Evolutionary conservation across 331 rosid species (phyloP), one percentile per base, ranked within the genome.

Genomic region (Ulmus americana): DNA sequence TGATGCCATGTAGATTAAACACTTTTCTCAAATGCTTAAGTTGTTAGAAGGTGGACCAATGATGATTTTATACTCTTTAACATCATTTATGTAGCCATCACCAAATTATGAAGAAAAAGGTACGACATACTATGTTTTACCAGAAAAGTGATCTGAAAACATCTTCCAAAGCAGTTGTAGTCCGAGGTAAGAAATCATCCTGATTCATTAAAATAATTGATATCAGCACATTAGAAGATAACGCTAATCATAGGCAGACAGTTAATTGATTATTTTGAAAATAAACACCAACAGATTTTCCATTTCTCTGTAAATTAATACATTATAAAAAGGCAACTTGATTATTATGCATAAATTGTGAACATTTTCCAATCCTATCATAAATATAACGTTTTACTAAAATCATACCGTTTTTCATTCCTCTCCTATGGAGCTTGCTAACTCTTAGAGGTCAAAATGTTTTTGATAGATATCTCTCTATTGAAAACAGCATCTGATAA

Each of bases 141-240:
- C 96, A 92, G 74, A 88, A 69, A 78, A 88, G 81, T 45, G 85
- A 84, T 70, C 83, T 92, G 89, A 70, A 92, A 67, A 86, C 76
- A 41, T 61, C 77, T 67, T 87, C 86, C 64, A 85, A 65, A 58
- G 95, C 87, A 12, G 94, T 81, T 7, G 91, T 80, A 65, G 94
- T 85, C 72, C 97, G 86, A 8, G 97, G 96, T 79, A 88, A 80
- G 84, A 92, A 88, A 77, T 92, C 97, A 22, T 92, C 96, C 97
- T 88, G 88, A 56, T 68, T 66, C 72, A 74, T 53, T 49, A 14
- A 10, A 56, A 67, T 38, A 46, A 18, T 39, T 40, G 15, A 28
- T 12, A 70, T 76, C 41, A 57, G 70, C 49, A 57, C n/a, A 49
- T 8, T 10, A 69, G 67, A 18, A 4, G 20, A 39, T 6, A 28